phyloP scores from a whole-genome alignment of 306 rosid species.

The Delonix regia region DNA sequence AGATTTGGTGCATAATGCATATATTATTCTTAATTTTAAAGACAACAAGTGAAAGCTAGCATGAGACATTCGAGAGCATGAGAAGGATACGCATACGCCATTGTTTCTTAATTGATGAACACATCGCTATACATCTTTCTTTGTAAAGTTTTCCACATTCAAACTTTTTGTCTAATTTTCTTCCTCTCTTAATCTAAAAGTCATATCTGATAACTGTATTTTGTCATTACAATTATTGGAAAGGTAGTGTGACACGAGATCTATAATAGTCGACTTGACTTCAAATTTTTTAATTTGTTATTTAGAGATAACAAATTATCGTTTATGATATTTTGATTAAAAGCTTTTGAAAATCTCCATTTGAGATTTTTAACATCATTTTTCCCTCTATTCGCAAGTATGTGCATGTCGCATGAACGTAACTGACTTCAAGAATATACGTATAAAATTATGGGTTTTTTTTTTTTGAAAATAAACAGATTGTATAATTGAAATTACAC shows the following conservation, averaged over 20 bases:
- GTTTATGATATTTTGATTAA: too few species aligned
- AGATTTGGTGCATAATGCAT: not conserved
- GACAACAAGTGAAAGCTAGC: not conserved
- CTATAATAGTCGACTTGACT: not conserved
- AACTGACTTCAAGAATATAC: not conserved
- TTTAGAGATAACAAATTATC: too few species aligned
- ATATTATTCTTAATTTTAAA: not conserved
- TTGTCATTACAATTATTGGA: not conserved
- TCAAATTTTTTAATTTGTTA: not conserved
- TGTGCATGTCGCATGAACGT: too few species aligned
- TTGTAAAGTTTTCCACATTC: not conserved
- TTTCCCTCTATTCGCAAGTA: too few species aligned
- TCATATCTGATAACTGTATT: not conserved
- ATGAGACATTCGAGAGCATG: too few species aligned
- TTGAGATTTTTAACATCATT: too few species aligned
- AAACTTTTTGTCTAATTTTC: not conserved
- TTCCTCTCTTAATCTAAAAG: not conserved
- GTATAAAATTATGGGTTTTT: not conserved
- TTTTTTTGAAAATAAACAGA: not conserved
- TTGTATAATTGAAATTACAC: not conserved
- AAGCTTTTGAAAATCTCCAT: too few species aligned
- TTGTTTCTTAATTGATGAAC: too few species aligned
- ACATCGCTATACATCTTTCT: not conserved
- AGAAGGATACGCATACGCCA: not conserved
- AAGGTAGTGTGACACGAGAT: not conserved